Conservation (phyloP, 768 basidiomycete species). For the Leccinum longicurvipes region DNA sequence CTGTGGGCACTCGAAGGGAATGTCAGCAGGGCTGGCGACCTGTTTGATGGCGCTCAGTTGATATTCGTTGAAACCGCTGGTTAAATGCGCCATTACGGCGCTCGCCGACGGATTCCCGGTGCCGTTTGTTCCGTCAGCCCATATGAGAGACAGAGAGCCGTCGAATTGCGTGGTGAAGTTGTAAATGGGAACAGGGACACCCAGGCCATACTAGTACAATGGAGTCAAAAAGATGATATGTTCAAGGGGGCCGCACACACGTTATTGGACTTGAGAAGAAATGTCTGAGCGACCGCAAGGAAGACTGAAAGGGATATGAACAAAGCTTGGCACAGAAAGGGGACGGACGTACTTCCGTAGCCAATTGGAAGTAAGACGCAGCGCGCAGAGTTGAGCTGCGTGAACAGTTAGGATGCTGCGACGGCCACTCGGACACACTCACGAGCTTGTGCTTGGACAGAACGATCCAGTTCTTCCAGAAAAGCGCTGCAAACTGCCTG, state of each 20-base stretch:
- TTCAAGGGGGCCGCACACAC: constrained; percentile 34
- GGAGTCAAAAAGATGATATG: background rate
- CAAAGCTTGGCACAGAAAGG: background rate
- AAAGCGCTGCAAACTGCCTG: constrained; percentile 57
- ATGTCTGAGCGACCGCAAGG: constrained; percentile 59
- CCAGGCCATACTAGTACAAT: constrained; percentile 55
- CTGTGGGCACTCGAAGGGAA: constrained; percentile 59
- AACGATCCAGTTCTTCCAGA: constrained; percentile 75
- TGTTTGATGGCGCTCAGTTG: constrained; percentile 52
- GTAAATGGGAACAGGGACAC: constrained; percentile 48
- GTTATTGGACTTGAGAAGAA: constrained; percentile 55
- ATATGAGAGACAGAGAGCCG: constrained; percentile 50
- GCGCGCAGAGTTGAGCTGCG: constrained; percentile 55
- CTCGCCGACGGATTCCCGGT: constrained; percentile 50
- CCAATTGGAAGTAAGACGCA: constrained; percentile 63
- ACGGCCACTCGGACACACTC: constrained; percentile 23
- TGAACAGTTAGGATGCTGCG: background rate
- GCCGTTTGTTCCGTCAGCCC: constrained; percentile 67
- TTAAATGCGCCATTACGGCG: constrained; percentile 60
- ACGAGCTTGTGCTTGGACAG: constrained; percentile 65
- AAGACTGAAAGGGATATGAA: constrained; percentile 37
- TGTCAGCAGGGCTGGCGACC: constrained; percentile 44
- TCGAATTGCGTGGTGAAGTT: constrained; percentile 49
- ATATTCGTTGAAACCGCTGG: constrained; percentile 43
- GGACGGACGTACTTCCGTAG: constrained; percentile 41